Conservation (phyloP, 192 early-diverging fungal species). For the Spinellus fusiger region DNA sequence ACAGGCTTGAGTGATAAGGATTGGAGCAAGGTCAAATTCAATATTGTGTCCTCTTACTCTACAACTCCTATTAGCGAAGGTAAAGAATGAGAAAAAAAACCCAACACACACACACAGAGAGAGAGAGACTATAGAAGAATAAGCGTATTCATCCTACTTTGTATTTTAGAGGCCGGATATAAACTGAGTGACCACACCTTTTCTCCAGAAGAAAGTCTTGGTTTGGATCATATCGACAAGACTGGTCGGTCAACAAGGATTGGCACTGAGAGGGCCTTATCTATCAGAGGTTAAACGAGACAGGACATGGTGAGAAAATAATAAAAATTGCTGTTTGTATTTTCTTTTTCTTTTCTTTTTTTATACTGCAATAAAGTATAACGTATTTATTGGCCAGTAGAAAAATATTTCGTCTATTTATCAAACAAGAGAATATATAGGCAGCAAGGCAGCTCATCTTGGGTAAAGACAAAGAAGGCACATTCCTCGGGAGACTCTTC, state of each 20-base stretch:
- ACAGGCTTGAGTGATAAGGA: conserved; percentile 83
- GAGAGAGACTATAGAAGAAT: not conserved
- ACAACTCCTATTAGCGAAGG: conserved; percentile 13
- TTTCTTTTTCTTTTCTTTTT: not conserved
- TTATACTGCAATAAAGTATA: too few species aligned
- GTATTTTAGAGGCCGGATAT: conserved; percentile 12
- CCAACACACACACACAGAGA: not conserved
- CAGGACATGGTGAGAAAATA: not conserved
- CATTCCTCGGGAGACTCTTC: too few species aligned
- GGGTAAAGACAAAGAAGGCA: too few species aligned
- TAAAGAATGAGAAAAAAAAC: conserved; percentile 11
- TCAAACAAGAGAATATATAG: not conserved
- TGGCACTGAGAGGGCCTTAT: conserved; percentile 15
- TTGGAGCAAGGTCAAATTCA: conserved; percentile 59
- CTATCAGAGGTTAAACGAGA: conserved; percentile 24
- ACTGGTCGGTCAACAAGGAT: conserved; percentile 8
- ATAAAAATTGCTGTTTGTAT: not conserved
- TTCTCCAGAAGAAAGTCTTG: conserved; percentile 30
- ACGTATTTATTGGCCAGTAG: too few species aligned
- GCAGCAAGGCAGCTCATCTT: not conserved
- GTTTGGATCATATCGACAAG: conserved; percentile 43
- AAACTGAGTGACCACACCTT: conserved; percentile 25
- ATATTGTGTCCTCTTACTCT: conserved; percentile 31
- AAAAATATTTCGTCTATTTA: too few species aligned
- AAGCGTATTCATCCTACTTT: too few species aligned